These are phyloP conservation scores for Aspergillus ostianus DNA, from an alignment of 495 filamentous ascomycete genomes.

Conservation along the genomic window DNA sequence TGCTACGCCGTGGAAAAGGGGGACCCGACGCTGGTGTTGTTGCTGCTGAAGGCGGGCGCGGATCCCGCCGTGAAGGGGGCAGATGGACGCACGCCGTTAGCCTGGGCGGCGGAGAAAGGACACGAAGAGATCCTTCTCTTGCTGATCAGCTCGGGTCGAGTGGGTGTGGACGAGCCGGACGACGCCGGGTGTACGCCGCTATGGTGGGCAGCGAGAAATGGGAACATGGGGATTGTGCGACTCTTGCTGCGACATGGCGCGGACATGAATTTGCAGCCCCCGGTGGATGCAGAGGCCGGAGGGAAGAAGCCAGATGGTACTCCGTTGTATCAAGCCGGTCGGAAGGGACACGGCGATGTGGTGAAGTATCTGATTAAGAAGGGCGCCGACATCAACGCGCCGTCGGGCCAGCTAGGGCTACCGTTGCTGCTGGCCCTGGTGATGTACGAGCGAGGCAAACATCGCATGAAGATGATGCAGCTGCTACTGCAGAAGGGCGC, in stretches of 20 bases:
- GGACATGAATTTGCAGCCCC: constrained; percentile 20
- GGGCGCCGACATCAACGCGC: constrained; percentile 21
- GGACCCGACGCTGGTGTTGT: constrained; percentile 18
- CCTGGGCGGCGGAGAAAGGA: constrained; percentile 35
- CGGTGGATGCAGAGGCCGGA: constrained; percentile 7
- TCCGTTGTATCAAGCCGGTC: constrained; percentile 25
- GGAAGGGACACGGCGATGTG: constrained; percentile 21
- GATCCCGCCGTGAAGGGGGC: constrained; percentile 23
- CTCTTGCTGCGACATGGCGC: constrained; percentile 20
- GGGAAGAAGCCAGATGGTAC: constrained; percentile 14
- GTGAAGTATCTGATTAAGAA: constrained; percentile 27
- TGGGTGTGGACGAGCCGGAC: constrained; percentile 30
- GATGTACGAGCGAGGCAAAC: constrained; percentile 21
- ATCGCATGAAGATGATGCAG: constrained; percentile 18
- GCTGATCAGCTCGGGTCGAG: constrained; percentile 23
- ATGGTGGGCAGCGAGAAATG: constrained; percentile 30
- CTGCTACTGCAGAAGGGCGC: constrained; percentile 38
- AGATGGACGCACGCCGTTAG: constrained; percentile 34
- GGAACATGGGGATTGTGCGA: constrained; percentile 20
- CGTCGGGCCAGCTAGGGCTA: constrained; percentile 11
- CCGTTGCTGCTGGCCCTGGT: constrained; percentile 22
- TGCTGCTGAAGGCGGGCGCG: constrained; percentile 24
- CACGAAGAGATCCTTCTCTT: constrained; percentile 32
- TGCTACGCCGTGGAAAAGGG: constrained; percentile 24
- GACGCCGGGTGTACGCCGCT: constrained; percentile 33